A percentile compares a stretch with the other conserved stretches of the same genome.
These are phyloP conservation scores for Allantophomopsis lycopodina DNA, from an alignment of 2,329 filamentous ascomycete genomes.

Conservation along the genomic window DNA sequence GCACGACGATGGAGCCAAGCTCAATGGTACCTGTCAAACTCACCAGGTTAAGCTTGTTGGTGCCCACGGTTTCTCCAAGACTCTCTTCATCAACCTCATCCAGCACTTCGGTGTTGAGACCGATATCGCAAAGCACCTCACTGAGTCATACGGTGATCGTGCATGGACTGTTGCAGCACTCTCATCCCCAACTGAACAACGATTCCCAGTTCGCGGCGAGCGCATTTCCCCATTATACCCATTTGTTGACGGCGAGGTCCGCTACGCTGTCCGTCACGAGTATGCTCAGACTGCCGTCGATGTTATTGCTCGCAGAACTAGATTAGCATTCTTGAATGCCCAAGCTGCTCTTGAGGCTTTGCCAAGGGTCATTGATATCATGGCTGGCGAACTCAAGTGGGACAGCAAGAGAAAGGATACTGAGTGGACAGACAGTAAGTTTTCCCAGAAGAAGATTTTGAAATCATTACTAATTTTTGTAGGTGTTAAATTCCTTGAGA, in stretches of 20 bases:
- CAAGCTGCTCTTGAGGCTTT: constrained; percentile 81
- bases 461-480: neutral
- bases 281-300: constrained; percentile 87
- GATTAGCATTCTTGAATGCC: constrained; percentile 82
- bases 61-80: constrained; percentile 78
- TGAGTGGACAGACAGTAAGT: constrained; percentile 66
- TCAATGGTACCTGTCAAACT: constrained; percentile 69
- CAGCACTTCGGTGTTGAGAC: constrained; percentile 89
- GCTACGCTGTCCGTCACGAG: constrained; percentile 78
- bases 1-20: constrained; percentile 55
- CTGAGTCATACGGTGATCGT: constrained; percentile 78
- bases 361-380: constrained; percentile 76
- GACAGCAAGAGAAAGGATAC: constrained; percentile 54
- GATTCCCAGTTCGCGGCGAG: constrained; percentile 73
- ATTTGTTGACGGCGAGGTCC: constrained; percentile 82
- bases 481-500: constrained; percentile 47
- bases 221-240: constrained; percentile 73
- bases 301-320: constrained; percentile 70
- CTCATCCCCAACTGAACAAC: constrained; percentile 59
- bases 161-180: constrained; percentile 83
- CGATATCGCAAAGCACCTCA: constrained; percentile 80
- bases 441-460: neutral
- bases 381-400: constrained; percentile 77
- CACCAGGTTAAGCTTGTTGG: constrained; percentile 71
- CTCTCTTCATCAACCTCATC: constrained; percentile 88